Evolutionary conservation across 2,329 filamentous ascomycete genomes (phyloP), one percentile per base, ranked within the genome.

Genomic region (Fusarium acutatum): DNA sequence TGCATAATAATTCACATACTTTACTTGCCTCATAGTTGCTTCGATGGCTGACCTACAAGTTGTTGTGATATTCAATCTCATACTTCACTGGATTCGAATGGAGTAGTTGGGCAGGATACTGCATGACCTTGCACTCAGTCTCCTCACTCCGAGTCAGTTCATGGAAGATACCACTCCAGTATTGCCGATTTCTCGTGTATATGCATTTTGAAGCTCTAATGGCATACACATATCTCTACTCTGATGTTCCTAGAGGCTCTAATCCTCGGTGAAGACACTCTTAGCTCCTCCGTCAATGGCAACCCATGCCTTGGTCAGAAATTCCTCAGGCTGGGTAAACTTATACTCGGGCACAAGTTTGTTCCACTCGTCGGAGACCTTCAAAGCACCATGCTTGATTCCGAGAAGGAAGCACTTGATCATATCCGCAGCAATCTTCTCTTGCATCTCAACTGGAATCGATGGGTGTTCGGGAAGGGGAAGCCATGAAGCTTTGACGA

Each of bases 311-410:
- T 83, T 75, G 2, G 53, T 73, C 13, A 87, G 63, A 65, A 86
- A 87, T 28, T 84, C 82, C 54, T 86, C 84, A 1, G 80, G 76
- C 11, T 77, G 69, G 3, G 76, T 81, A 46, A 87, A 87, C 60
- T 82, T 65, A 41, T 82, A 84, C n/a, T 85, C 82, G 0, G 85
- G 84, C 28, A 85, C 80, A 20, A 84, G 66, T 56, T 79, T 68
- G 63, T 87, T 88, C 79, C 81, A 86, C 56, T 84, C 83, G 53
- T 82, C 80, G 6, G 84, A 81, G 1, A 84, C 80, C 46, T 81
- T 76, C 74, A 82, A 82, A 5, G 75, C 52, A 6, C 68, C 72
- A 11, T 67, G 47, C 2, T 49, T 52, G 4, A 74, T 43, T 2
- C 67, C 63, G 7, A 75, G 41, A 26, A 78, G 24, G 6, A 77